Percentiles rank a stretch among this genome's conserved stretches.
These are phyloP conservation scores for Senna tora DNA, from an alignment of 306 rosid species.

Conservation along the genomic window DNA sequence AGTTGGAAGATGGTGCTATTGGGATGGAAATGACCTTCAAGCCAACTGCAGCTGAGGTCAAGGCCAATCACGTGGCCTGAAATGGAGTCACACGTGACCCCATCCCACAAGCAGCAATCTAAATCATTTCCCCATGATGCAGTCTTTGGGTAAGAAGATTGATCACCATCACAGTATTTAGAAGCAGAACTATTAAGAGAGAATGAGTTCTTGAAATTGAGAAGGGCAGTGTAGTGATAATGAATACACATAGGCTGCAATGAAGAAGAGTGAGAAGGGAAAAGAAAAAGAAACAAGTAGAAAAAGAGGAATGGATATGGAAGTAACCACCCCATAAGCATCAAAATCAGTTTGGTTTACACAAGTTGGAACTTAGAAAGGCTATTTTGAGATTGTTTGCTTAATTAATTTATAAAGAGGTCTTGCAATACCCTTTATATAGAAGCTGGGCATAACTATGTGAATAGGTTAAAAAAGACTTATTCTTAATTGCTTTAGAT, in stretches of 20 bases:
- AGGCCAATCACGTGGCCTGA: slow-evolving; percentile 28
- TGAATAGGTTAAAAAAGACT: too few relatives aligned
- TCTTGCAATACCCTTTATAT: too few relatives aligned
- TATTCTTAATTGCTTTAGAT: too few relatives aligned
- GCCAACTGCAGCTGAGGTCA: slow-evolving; percentile 19
- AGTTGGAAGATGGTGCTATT: slow-evolving; percentile 29
- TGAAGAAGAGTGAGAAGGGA: background rate
- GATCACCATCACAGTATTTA: background rate
- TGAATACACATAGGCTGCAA: background rate
- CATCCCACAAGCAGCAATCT: slow-evolving; percentile 35
- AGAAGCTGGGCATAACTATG: too few relatives aligned
- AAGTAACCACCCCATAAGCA: too few relatives aligned
- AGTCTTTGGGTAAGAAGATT: background rate
- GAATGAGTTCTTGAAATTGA: background rate
- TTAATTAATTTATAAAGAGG: too few relatives aligned
- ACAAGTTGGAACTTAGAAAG: too few relatives aligned
- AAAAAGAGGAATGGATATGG: background rate
- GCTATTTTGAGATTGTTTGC: too few relatives aligned
- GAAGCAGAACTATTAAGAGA: background rate
- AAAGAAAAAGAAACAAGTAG: background rate
- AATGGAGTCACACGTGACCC: slow-evolving; percentile 4
- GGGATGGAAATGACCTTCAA: slow-evolving; percentile 22
- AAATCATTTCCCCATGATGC: slow-evolving; percentile 21
- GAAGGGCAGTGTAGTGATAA: background rate
- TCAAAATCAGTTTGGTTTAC: too few relatives aligned